Conservation (phyloP, 2,329 filamentous ascomycete genomes). For the Clonostachys rhizophaga region DNA sequence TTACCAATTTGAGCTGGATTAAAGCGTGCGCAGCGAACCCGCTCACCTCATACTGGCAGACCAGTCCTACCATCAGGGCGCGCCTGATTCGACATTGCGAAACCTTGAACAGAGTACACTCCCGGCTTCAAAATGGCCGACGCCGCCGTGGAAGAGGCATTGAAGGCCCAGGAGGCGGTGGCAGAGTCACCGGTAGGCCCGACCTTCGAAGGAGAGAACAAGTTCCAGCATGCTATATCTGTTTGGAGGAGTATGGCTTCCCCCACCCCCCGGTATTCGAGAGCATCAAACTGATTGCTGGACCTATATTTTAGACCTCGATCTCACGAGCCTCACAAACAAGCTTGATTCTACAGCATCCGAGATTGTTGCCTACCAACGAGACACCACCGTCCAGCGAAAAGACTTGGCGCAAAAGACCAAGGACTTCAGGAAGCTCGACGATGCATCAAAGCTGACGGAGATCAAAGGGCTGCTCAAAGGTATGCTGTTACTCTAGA, state of each 20-base stretch:
- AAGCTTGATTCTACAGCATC: conserved; percentile 90
- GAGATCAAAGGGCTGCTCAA: conserved; percentile 91
- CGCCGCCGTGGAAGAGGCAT: conserved; percentile 19
- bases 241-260: conserved; percentile 78
- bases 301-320: conserved; percentile 59
- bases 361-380: conserved; percentile 88
- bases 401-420: conserved; percentile 99
- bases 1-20: no score
- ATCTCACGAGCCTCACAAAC: conserved; percentile 77
- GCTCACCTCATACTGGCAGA: no score
- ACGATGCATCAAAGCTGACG: conserved; percentile 78
- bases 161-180: conserved; percentile 18
- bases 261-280: background rate
- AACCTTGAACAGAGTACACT: conserved; percentile 2
- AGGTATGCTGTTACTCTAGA: conserved; percentile 39
- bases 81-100: no score
- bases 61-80: no score
- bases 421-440: conserved; percentile 93
- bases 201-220: conserved; percentile 64
- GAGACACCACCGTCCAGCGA: conserved; percentile 90
- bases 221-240: conserved; percentile 93
- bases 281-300: background rate
- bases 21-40: no score
- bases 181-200: conserved; percentile 12
- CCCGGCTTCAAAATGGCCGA: conserved; percentile 20